Conservation (phyloP, 2,329 filamentous ascomycete genomes). For the Aspergillus alliaceus region DNA sequence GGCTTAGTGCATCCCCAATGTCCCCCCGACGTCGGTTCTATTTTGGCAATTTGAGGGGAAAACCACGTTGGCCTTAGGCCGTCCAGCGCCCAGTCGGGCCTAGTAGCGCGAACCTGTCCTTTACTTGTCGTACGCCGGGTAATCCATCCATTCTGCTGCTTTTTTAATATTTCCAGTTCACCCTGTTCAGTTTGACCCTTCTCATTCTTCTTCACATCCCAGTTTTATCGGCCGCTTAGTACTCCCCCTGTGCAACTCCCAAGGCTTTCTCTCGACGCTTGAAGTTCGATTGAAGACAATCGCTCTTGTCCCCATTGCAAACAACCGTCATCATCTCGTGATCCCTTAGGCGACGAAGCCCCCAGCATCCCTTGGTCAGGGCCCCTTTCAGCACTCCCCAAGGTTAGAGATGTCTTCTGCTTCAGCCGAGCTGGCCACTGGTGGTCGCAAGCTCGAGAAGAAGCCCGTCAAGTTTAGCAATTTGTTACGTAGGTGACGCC, state of each 20-base stretch:
- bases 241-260: constrained; percentile 10
- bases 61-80: neutral
- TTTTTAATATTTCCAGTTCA: constrained; percentile 14
- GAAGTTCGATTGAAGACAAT: constrained; percentile 7
- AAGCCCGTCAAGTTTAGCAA: constrained; percentile 99
- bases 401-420: constrained; percentile 57
- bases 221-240: neutral
- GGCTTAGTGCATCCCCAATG: constrained; percentile 3
- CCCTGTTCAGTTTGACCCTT: neutral
- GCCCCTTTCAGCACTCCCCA: constrained; percentile 63
- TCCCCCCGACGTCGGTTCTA: neutral
- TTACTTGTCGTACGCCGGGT: neutral
- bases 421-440: constrained; percentile 52
- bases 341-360: constrained; percentile 73
- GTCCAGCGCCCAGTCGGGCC: neutral
- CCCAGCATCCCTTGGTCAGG: constrained; percentile 96
- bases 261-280: neutral
- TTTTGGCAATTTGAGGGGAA: neutral
- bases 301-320: constrained; percentile 8
- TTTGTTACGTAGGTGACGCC: constrained; percentile 65
- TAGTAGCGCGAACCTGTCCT: neutral
- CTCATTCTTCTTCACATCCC: constrained; percentile 3
- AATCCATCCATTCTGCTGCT: neutral
- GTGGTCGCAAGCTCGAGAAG: constrained; percentile 75
- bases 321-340: constrained; percentile 11